Conservation (phyloP, 352 stramenopile genomes). For the Globisporangium recalcitrans region DNA sequence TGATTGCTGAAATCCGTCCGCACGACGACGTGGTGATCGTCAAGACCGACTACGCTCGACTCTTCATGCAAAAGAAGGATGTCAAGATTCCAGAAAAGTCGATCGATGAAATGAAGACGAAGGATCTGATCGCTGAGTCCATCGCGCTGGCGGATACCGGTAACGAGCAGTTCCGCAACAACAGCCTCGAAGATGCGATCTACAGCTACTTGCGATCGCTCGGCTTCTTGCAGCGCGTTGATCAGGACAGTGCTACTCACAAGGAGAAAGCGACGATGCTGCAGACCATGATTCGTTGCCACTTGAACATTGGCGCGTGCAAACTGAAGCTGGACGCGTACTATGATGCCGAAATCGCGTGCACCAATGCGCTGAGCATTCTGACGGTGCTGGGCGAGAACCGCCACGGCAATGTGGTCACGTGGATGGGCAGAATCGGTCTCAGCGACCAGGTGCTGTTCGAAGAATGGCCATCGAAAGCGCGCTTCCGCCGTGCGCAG, state of each 20-base stretch:
- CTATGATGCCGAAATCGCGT: slow-evolving; percentile 68
- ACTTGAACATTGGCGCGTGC: slow-evolving; percentile 82
- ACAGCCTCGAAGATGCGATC: slow-evolving; percentile 58
- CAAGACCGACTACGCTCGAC: slow-evolving; percentile 48
- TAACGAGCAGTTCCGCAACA: slow-evolving; percentile 65
- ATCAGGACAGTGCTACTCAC: slow-evolving; percentile 71
- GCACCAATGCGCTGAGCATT: slow-evolving; percentile 80
- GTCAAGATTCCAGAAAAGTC: slow-evolving; percentile 60
- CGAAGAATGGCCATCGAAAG: slow-evolving; percentile 83
- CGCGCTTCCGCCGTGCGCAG: slow-evolving; percentile 77
- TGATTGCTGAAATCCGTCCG: slow-evolving; percentile 61
- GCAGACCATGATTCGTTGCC: slow-evolving; percentile 86
- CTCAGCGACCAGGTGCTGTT: slow-evolving; percentile 78
- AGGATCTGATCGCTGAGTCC: slow-evolving; percentile 66
- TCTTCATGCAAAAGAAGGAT: slow-evolving; percentile 83
- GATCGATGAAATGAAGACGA: slow-evolving; percentile 69
- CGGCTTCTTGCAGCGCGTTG: slow-evolving; percentile 65
- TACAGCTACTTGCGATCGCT: slow-evolving; percentile 72
- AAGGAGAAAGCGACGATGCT: slow-evolving; percentile 85
- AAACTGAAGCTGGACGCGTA: slow-evolving; percentile 74
- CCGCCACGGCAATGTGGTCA: slow-evolving; percentile 71
- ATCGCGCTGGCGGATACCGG: slow-evolving; percentile 61
- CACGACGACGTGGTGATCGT: slow-evolving; percentile 67
- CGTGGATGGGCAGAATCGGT: slow-evolving; percentile 79
- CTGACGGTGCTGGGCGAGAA: slow-evolving; percentile 73